Percentiles rank a stretch among this genome's conserved stretches.
Conservation (phyloP, 2,329 filamentous ascomycete species). For the Cladorrhinum sp. region DNA sequence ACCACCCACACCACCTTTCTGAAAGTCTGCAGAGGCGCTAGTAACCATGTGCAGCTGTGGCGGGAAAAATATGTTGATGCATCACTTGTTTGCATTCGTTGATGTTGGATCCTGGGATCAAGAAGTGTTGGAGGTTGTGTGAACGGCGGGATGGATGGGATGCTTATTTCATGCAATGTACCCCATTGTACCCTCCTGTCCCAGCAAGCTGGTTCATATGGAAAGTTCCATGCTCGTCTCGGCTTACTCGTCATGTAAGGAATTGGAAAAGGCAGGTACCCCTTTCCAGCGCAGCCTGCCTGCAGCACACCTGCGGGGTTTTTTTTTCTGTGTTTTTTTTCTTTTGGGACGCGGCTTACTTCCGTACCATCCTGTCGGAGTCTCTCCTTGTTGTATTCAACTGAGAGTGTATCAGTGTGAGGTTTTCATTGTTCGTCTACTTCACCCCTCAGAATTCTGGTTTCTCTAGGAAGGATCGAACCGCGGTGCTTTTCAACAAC, state of each 20-base stretch:
- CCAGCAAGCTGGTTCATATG: constrained; percentile 5
- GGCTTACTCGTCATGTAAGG: not conserved
- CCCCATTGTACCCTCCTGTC: not conserved
- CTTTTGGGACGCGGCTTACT: not conserved
- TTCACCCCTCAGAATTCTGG: not conserved
- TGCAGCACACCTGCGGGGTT: not conserved
- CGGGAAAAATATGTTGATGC: constrained; percentile 4
- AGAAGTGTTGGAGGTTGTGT: not conserved
- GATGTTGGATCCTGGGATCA: not conserved
- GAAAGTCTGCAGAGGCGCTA: constrained; percentile 6
- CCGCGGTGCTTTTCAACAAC: not conserved
- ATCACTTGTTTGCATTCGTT: constrained; percentile 1
- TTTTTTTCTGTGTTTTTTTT: not conserved
- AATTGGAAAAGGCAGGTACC: not conserved
- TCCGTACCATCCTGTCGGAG: not conserved
- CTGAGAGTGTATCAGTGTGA: not conserved
- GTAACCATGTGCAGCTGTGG: constrained; percentile 12
- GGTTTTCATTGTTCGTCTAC: not conserved
- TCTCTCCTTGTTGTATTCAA: not conserved
- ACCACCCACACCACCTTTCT: not conserved
- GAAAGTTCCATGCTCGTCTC: constrained; percentile 5
- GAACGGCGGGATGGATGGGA: not conserved
- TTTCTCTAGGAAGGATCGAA: not conserved
- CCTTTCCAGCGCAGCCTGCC: not conserved
- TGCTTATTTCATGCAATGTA: not conserved